Evolutionary conservation across 2,329 filamentous ascomycete genomes (phyloP), one percentile per base, ranked within the genome.

Genomic region (Arthrinium phaeospermum): DNA sequence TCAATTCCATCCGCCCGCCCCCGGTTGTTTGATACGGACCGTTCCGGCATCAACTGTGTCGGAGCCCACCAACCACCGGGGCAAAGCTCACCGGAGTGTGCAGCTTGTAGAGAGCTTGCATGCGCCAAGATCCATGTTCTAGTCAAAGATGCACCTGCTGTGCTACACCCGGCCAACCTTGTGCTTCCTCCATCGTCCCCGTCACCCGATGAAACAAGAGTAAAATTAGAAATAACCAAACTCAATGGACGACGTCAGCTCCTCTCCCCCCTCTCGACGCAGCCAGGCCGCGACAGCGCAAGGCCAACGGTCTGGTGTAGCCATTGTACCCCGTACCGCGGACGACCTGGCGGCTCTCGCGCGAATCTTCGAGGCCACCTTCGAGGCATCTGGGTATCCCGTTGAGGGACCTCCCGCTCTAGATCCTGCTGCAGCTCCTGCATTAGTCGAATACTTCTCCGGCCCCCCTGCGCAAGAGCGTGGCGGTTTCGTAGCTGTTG

Each of bases 341-440:
- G 46, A 41, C 12, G 68, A 70, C 47, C 30, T 70, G 47, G n/a
- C 68, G n/a, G 68, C 46, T 51, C 68, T 70, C 47, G 34, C 49
- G 30, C 46, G 4, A 3, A 47, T 70, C 68, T 57, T 70, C 34
- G 34, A 70, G 30, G 68, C 68, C 34, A 70, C 68, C 12, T 53
- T 51, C 24, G 47, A 51, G 19, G 68, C 68, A 30, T 57, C 19
- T 41, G 46, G 68, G 22, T 70, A 57, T 34, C 68, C 68, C 34
- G 47, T 70, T 10, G 68, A 70, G n/a, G n/a, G 46, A 27, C 68
- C 47, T 19, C 57, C 57, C 57, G 10, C 57, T 64, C 27, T 49
- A 8, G 24, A 49, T 24, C 16, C 10, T 49, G 67, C n/a, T n/a
- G 37, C 44, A 22, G 22, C 24, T 6, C 27, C 67, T 49, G 45